Conservation (phyloP, 2,329 filamentous ascomycete genomes). For the Stenocarpella maydis region DNA sequence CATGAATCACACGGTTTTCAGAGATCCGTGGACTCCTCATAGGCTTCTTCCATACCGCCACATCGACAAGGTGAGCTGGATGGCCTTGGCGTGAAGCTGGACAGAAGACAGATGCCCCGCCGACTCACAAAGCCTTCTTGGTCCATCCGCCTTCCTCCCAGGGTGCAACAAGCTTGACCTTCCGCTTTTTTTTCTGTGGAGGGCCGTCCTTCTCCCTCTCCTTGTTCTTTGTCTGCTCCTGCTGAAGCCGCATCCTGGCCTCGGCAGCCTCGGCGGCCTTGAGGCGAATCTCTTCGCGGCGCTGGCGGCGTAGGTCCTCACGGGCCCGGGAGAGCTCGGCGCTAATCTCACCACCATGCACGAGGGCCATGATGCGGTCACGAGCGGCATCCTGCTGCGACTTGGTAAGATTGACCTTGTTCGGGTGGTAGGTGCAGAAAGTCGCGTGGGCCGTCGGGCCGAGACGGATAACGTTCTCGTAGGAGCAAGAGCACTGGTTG, state of each 20-base stretch:
- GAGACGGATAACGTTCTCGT: slow-evolving; percentile 32
- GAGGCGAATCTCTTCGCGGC: slow-evolving; percentile 32
- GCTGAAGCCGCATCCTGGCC: slow-evolving; percentile 11
- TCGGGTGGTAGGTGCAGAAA: slow-evolving; percentile 35
- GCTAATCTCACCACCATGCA: slow-evolving; percentile 34
- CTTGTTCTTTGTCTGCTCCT: background rate
- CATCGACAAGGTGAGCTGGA: background rate
- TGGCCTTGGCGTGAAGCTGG: no score
- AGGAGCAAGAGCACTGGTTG: slow-evolving; percentile 27
- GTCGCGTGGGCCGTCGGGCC: slow-evolving; percentile 29
- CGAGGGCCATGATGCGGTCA: slow-evolving; percentile 33
- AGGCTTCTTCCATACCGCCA: background rate
- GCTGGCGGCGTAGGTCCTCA: slow-evolving; percentile 31
- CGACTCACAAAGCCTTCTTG: slow-evolving; percentile 13
- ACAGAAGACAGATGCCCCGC: background rate
- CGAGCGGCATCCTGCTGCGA: slow-evolving; percentile 27
- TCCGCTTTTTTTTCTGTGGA: slow-evolving; percentile 24
- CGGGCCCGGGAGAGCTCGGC: slow-evolving; percentile 30
- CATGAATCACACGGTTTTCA: background rate
- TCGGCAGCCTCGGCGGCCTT: slow-evolving; percentile 31
- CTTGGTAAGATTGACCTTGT: slow-evolving; percentile 32
- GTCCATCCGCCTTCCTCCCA: slow-evolving; percentile 31
- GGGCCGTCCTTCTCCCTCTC: background rate
- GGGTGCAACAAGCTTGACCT: slow-evolving; percentile 30
- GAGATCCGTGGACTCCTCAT: background rate